phyloP scores from a whole-genome alignment of 2,329 filamentous ascomycete genomes.

The Fusarium penzigii region DNA sequence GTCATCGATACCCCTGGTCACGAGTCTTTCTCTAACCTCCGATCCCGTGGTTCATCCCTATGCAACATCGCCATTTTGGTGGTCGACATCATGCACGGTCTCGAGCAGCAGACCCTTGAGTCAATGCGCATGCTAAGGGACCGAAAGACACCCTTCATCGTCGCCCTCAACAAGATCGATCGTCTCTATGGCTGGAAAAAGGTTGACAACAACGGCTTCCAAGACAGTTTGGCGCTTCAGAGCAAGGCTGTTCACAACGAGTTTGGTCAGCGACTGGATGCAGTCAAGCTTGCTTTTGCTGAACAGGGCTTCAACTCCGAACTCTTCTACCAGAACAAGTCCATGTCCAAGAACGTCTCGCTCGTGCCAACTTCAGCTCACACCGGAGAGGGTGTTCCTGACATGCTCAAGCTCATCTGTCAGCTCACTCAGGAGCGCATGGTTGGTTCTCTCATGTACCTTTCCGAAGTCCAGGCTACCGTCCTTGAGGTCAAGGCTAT shows the following conservation, averaged over 20 bases:
- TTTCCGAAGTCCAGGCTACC: conserved; percentile 95
- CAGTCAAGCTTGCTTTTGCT: conserved; percentile 90
- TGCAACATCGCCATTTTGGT: conserved; percentile 99
- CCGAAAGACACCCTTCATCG: conserved; percentile 95
- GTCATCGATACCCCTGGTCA: conserved; percentile 98
- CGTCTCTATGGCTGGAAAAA: conserved; percentile 99
- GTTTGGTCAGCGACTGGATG: conserved; percentile 84
- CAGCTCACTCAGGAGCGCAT: conserved; percentile 95
- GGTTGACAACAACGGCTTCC: conserved; percentile 97
- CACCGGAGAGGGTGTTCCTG: conserved; percentile 98
- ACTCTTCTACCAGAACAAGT: conserved; percentile 97
- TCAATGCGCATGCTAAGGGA: conserved; percentile 94
- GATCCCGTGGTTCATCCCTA: conserved; percentile 93
- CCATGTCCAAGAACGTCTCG: conserved; percentile 92
- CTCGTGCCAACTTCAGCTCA: conserved; percentile 95
- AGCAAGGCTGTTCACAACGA: conserved; percentile 93
- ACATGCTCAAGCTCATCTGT: conserved; percentile 95
- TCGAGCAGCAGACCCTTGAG: conserved; percentile 95
- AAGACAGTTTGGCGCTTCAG: conserved; percentile 86
- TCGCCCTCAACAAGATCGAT: conserved; percentile 99
- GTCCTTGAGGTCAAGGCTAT: conserved; percentile 99
- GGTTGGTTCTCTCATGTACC: conserved; percentile 96
- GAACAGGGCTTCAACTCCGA: conserved; percentile 99
- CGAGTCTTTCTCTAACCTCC: conserved; percentile 99
- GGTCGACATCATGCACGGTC: conserved; percentile 99